phyloP scores from a whole-genome alignment of 768 basidiomycete genomes.

The Xanthoconium stramineum region DNA sequence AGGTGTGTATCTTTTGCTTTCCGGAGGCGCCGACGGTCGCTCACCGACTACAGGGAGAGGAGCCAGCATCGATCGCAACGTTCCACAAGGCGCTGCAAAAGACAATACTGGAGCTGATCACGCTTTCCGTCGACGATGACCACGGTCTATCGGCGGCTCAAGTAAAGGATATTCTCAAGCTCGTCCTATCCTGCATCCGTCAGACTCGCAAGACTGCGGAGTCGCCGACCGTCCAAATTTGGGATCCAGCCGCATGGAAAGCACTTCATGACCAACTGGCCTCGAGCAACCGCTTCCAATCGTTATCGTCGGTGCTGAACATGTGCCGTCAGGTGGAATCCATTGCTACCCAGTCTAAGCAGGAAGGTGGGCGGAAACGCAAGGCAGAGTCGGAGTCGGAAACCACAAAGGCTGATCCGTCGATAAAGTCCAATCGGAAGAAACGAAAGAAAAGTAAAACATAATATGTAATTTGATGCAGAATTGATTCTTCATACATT shows the following conservation, averaged over 20 bases:
- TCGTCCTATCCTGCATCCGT: constrained; percentile 61
- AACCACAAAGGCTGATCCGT: constrained; percentile 23
- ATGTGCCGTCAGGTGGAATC: constrained; percentile 63
- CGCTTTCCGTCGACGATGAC: constrained; percentile 47
- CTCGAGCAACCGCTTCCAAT: constrained; percentile 56
- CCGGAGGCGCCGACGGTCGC: too few relatives aligned
- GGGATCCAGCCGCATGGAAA: constrained; percentile 62
- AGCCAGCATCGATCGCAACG: constrained; percentile 43
- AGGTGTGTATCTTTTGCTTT: constrained; percentile 15
- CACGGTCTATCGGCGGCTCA: constrained; percentile 54
- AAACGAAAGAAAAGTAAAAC: constrained; percentile 41
- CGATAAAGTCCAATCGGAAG: constrained; percentile 43
- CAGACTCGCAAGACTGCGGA: constrained; percentile 50
- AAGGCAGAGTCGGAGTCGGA: constrained; percentile 34
- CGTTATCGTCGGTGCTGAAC: constrained; percentile 55
- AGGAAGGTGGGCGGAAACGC: constrained; percentile 32
- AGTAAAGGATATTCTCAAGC: constrained; percentile 76
- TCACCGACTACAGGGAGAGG: constrained; percentile 29
- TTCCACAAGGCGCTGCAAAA: constrained; percentile 46
- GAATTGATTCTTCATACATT: neutral
- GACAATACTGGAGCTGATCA: constrained; percentile 46
- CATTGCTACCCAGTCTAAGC: constrained; percentile 5
- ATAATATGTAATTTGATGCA: constrained; percentile 6
- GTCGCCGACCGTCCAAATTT: constrained; percentile 37
- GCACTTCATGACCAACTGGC: constrained; percentile 45